Evolutionary conservation across 2,329 filamentous ascomycete genomes (phyloP).

Genomic region (Epichloe brachyelytri): DNA sequence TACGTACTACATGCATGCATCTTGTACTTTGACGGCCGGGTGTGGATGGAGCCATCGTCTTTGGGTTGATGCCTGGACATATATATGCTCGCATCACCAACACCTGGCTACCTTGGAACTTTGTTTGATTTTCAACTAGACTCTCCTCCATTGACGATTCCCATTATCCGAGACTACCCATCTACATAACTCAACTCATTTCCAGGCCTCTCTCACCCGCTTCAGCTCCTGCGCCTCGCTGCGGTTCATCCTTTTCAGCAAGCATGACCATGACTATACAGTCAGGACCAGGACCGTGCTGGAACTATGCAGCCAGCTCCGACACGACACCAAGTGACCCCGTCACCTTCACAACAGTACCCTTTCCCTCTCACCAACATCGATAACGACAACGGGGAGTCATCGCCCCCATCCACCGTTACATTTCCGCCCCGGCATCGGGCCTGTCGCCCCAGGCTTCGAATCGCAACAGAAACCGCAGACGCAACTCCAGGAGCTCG

Average conservation of each 20-base stretch:
- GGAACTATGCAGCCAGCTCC: constrained; percentile 1
- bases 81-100: background rate
- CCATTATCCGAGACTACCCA: too few relatives aligned
- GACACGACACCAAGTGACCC: background rate
- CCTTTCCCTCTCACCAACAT: constrained; percentile 2
- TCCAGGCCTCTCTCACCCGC: background rate
- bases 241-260: background rate
- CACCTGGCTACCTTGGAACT: background rate
- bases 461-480: background rate
- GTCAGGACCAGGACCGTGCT: background rate
- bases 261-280: constrained; percentile 1
- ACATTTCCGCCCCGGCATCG: background rate
- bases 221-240: background rate
- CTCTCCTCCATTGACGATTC: too few relatives aligned
- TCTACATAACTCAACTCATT: background rate
- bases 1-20: too few relatives aligned
- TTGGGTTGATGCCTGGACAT: too few relatives aligned
- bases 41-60: too few relatives aligned
- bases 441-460: background rate
- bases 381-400: background rate
- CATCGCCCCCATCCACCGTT: background rate
- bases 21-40: too few relatives aligned
- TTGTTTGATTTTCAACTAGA: too few relatives aligned
- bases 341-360: background rate
- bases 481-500: background rate